Percentiles rank a stretch among this genome's conserved stretches.
Conservation (phyloP, 2,329 filamentous ascomycete genomes). For the Helminthosporium solani region DNA sequence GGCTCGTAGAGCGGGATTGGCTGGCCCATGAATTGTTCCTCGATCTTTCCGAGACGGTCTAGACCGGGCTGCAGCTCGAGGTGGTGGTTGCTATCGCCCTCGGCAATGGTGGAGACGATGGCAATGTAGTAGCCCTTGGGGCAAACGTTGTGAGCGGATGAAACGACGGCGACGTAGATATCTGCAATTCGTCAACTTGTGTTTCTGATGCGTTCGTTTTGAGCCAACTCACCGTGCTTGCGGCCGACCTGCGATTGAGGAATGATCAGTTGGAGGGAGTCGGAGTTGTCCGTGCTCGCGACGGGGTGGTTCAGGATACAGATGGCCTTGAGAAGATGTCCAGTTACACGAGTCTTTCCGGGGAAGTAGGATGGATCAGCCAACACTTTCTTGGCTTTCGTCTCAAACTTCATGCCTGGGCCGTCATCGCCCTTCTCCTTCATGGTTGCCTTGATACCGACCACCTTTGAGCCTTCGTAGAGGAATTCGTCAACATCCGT, state of each 20-base stretch:
- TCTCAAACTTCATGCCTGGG: constrained; percentile 85
- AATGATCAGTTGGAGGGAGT: constrained; percentile 94
- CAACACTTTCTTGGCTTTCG: constrained; percentile 93
- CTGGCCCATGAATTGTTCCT: constrained; percentile 94
- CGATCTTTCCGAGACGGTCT: constrained; percentile 86
- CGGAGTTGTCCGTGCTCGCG: constrained; percentile 81
- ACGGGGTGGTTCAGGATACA: constrained; percentile 96
- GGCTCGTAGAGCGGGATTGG: constrained; percentile 96
- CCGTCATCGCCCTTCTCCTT: constrained; percentile 74
- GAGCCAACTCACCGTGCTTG: constrained; percentile 72
- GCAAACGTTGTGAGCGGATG: constrained; percentile 94
- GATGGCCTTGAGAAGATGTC: constrained; percentile 92
- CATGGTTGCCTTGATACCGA: constrained; percentile 97
- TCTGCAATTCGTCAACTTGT: constrained; percentile 54
- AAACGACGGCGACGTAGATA: constrained; percentile 96
- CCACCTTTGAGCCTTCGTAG: constrained; percentile 82
- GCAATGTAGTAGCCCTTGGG: constrained; percentile 99
- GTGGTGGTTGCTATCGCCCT: constrained; percentile 89
- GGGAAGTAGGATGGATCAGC: constrained; percentile 97
- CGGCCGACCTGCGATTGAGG: constrained; percentile 96
- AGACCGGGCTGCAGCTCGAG: constrained; percentile 90
- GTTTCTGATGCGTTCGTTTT: background rate
- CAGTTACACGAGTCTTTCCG: constrained; percentile 80
- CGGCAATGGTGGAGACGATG: constrained; percentile 96
- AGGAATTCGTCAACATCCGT: constrained; percentile 86